Base-by-base conservation (phyloP, 1,284 basidiomycete genomes). In the Macrocystidia cucumis region DNA sequence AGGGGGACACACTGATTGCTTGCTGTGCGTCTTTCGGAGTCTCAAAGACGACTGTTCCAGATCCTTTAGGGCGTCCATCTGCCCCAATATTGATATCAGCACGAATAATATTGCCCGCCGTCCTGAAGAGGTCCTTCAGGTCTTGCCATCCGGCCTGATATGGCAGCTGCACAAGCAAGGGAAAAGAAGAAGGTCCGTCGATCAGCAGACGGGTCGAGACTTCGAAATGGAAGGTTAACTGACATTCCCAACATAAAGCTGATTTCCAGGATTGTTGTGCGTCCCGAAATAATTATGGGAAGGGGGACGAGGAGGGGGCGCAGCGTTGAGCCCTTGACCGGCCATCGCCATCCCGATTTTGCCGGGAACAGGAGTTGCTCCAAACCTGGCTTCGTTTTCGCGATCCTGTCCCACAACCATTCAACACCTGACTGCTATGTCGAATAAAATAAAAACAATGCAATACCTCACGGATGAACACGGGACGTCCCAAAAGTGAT, bases 141-240 rank as follows among this genome's bases (percentile, higher is more conserved):
- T 98, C 95, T 59, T 98, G 95, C 95, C 95, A 98, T 25, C 91
- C 91, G 20, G 91, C 91, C 60, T 92, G 90, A 52, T 89, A 89
- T 1, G 93, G 95, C 14, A 97, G 62, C 91, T 96, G 49, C 5
- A 35, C 40, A 28, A 8, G 33, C 4, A 27, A 8, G 19, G 76
- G 53, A 79, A 74, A 46, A 74, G 73, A 2, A 44, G 22, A 30
- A 5, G 21, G 14, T 21, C 22, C 8, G 26, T 45, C 14, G 40
- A 35, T 24, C 45, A 37, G 37, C 4, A 14, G 6, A 26, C 28
- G 3, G 37, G 12, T 9, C n/a, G n/a, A n/a, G n/a, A n/a, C n/a
- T n/a, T n/a, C n/a, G n/a, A n/a, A n/a, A n/a, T n/a, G n/a, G n/a
- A n/a, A n/a, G n/a, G n/a, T n/a, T n/a, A n/a, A 65, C 81, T 52